These are phyloP conservation scores for Scleroderma bovista DNA, from an alignment of 768 basidiomycete genomes.

Conservation along the genomic window DNA sequence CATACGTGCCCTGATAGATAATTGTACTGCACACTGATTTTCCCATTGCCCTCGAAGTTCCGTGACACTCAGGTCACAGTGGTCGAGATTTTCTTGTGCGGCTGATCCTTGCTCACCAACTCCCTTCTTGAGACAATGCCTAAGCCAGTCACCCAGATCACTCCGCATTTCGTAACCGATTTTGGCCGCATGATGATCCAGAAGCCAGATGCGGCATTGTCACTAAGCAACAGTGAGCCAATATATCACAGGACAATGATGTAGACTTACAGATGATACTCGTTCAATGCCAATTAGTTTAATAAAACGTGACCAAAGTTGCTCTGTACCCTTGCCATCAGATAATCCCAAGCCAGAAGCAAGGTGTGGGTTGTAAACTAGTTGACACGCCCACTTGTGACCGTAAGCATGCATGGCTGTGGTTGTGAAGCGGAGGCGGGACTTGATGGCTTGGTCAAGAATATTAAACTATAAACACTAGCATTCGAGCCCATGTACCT, in stretches of 20 bases:
- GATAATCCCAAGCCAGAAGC: slow-evolving; percentile 1
- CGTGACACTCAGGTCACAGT: neutral
- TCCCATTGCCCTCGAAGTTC: slow-evolving; percentile 3
- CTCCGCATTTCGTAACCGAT: slow-evolving; percentile 22
- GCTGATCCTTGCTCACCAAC: slow-evolving; percentile 7
- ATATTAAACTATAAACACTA: neutral
- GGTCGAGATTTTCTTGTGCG: neutral
- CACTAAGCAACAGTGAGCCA: slow-evolving; percentile 6
- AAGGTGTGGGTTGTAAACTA: slow-evolving; percentile 4
- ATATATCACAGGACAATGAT: neutral
- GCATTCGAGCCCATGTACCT: no score
- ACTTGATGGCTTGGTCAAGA: neutral
- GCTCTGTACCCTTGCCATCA: slow-evolving; percentile 7
- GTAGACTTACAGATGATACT: slow-evolving; percentile 26
- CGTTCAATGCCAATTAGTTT: slow-evolving; percentile 32
- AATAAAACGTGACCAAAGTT: slow-evolving; percentile 29
- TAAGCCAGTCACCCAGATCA: slow-evolving; percentile 32
- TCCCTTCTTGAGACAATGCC: slow-evolving; percentile 13
- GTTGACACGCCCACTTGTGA: slow-evolving; percentile 30
- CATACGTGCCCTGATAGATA: slow-evolving; percentile 4
- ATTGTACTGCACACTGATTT: neutral
- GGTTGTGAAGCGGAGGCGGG: slow-evolving; percentile 26
- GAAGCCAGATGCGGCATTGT: slow-evolving; percentile 25
- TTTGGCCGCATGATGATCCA: slow-evolving; percentile 28
- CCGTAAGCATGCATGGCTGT: slow-evolving; percentile 37